A percentile compares a stretch with the other conserved stretches of the same genome.
These are phyloP conservation scores for Mycena rebaudengoi DNA, from an alignment of 768 basidiomycete species.

Conservation along the genomic window DNA sequence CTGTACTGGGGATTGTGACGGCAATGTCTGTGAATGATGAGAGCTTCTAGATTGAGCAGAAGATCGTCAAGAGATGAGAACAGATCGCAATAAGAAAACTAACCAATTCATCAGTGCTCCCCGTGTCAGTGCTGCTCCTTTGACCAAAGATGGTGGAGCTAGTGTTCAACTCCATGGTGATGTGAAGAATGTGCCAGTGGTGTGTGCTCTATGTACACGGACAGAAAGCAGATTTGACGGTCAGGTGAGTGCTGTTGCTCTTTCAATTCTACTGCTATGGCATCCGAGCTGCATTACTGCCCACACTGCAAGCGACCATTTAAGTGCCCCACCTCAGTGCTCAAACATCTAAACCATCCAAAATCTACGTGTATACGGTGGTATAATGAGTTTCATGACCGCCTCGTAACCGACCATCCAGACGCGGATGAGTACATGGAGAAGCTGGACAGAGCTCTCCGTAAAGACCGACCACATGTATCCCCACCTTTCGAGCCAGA, in stretches of 20 bases:
- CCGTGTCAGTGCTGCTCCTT: too few relatives aligned
- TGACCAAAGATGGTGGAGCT: neutral
- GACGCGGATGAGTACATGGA: too few relatives aligned
- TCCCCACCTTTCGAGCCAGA: too few relatives aligned
- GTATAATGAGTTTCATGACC: too few relatives aligned
- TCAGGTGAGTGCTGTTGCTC: neutral
- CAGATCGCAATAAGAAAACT: too few relatives aligned
- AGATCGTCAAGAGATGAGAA: neutral
- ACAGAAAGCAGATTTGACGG: too few relatives aligned
- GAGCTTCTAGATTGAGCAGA: neutral
- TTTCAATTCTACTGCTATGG: neutral
- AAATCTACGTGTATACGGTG: neutral
- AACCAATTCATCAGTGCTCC: too few relatives aligned
- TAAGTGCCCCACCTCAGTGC: neutral
- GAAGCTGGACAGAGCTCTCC: too few relatives aligned
- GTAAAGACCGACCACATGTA: too few relatives aligned
- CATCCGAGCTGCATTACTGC: neutral
- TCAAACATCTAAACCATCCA: neutral
- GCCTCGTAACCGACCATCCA: too few relatives aligned
- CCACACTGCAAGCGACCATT: neutral
- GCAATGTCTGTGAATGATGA: neutral
- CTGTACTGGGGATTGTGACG: neutral
- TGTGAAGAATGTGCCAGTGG: too few relatives aligned
- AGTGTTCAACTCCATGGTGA: neutral
- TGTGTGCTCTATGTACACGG: too few relatives aligned